Conservation (phyloP, 2,329 filamentous ascomycete genomes). For the Chalaropsis thielavioides region DNA sequence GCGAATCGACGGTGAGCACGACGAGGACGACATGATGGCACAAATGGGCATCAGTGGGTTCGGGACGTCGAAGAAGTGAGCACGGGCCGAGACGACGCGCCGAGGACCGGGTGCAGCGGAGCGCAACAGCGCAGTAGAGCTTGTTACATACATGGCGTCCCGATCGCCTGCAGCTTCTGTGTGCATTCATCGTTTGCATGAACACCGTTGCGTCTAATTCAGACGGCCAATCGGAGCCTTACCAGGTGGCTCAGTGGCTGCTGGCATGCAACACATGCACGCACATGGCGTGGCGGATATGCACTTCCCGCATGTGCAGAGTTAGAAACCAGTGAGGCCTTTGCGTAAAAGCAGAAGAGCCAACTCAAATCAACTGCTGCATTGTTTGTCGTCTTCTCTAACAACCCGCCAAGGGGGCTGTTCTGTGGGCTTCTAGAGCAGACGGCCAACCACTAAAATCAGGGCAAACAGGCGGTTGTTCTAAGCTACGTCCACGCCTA, state of each 20-base stretch:
- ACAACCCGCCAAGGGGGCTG: no score
- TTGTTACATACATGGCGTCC: no score
- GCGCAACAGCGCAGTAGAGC: neutral
- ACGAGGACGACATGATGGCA: slow-evolving; percentile 57
- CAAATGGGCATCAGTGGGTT: slow-evolving; percentile 53
- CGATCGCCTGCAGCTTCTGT: neutral
- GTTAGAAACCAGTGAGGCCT: no score
- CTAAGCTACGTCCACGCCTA: no score
- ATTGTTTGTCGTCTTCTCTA: no score
- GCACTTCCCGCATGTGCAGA: neutral
- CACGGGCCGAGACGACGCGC: no score
- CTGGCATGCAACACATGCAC: neutral
- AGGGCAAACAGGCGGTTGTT: no score
- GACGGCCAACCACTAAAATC: no score
- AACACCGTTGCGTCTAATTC: no score
- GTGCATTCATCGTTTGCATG: neutral
- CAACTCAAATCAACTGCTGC: no score
- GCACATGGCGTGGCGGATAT: neutral
- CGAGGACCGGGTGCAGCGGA: neutral
- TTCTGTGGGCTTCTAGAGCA: no score
- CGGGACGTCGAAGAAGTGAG: slow-evolving; percentile 40
- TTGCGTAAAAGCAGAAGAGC: no score
- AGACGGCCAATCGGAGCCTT: neutral
- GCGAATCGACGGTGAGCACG: slow-evolving; percentile 52
- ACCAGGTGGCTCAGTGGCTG: neutral